Base-by-base conservation (phyloP, 208 protist genomes). In the Herpetomonas muscarum region DNA sequence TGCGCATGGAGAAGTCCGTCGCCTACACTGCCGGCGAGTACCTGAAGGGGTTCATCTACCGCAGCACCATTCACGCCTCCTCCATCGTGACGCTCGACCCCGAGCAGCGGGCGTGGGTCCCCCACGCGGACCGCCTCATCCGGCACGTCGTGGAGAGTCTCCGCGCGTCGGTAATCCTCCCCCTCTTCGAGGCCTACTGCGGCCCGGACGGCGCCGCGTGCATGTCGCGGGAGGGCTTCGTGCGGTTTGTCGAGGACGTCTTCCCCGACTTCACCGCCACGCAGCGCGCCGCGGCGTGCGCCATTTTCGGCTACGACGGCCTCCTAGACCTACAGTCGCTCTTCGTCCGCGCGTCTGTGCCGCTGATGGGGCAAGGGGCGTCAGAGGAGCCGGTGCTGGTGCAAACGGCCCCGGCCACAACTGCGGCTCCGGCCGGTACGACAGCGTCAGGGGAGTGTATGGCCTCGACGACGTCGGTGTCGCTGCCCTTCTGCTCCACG, bases 271-370 rank as follows among this genome's bases (percentile, higher is more conserved):
- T 91, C 46, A 75, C 67, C 22, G 19, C 62, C 5, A 37, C 74
- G 45, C 71, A 91, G 63, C 61, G 70, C 31, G 75, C 70, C 21
- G 77, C 73, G 24, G 81, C 84, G 19, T 15, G 61, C 7, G 60
- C 81, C 34, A 74, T 94, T 29, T 91, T 92, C 60, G 42, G 69
- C n/a, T 86, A 78, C 53, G 42, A 59, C 6, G 72, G 66, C n/a
- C 87, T 93, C 41, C 51, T 55, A n/a, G 67, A 79, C 26, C 62
- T 81, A n/a, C 64, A 76, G 10, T 36, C 70, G 19, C 36, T 81
- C 41, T 45, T 83, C 61, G 32, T 56, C n/a, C n/a, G n/a, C n/a
- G n/a, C n/a, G 17, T 44, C 50, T 0, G 15, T 54, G 24, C 28
- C 44, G 17, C 48, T 56, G 4, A 36, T 60, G 3, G 48, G n/a